Base-by-base conservation (phyloP, 164 flowering plant species). In the Vitis cinerea region DNA sequence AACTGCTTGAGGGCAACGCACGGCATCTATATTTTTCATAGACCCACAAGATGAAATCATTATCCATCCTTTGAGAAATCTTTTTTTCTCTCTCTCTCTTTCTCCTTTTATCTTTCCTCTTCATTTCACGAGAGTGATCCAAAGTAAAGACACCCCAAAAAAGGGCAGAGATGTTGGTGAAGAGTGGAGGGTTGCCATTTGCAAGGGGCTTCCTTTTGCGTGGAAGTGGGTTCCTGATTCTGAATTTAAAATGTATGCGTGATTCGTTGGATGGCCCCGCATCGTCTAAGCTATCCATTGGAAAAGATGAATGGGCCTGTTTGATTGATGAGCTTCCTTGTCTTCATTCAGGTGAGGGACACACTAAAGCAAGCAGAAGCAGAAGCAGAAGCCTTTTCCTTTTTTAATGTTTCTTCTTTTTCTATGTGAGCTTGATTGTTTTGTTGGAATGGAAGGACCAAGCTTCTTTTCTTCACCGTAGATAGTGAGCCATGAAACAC, bases 151-250 rank as follows among this genome's bases (percentile, higher is more conserved):
- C 54, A 54, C 69, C 19, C 54, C 17, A 69, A 37, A 77, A 74
- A 70, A 76, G 64, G 65, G 71, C 31, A 72, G 66, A 66, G 54
- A 74, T 50, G 63, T 65, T 72, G 64, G 48, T 62, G 50, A 69
- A 19, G 47, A 54, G 61, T 78, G 71, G 76, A 78, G 78, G 76
- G 68, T 27, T 67, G 60, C 72, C 72, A 83, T 76, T 75, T 67
- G 74, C 63, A 79, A 61, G 62, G 11, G 14, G 64, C 72, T 58
- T 57, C 76, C 63, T 81, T 77, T 72, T 73, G 63, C 64, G 66
- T 58, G 56, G 50, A 80, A 79, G 81, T 80, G 90, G 85, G 78
- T 74, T 84, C 73, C 71, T 71, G 84, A 78, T 86, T 83, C 83
- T 71, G 66, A 72, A 74, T 78, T 74, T 52, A 68, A 76, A 77